A percentile compares a stretch with the other conserved stretches of the same genome.
phyloP scores from a whole-genome alignment of 306 rosid species.

The Hippophae tibetana region DNA sequence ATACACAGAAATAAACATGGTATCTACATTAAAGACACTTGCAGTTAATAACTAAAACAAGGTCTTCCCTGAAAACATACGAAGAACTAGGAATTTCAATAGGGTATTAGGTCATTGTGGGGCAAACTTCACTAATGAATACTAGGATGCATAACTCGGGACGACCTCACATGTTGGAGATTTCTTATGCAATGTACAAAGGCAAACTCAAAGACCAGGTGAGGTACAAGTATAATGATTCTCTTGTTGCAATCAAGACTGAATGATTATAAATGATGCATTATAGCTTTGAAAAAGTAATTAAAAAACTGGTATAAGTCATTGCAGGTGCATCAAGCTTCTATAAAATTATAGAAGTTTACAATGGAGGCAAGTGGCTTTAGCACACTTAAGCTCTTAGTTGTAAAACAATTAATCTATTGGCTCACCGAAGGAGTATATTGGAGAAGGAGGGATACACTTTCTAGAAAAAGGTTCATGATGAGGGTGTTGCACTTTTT shows the following conservation, averaged over 20 bases:
- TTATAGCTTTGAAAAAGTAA: no score
- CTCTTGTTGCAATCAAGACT: background rate
- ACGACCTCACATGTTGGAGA: background rate
- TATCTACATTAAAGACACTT: background rate
- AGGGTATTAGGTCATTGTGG: background rate
- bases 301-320: no score
- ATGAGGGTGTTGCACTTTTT: no score
- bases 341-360: no score
- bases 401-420: no score
- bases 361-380: no score
- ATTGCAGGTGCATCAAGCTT: no score
- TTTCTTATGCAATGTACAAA: background rate
- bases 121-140: background rate
- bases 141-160: background rate
- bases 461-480: no score
- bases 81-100: background rate
- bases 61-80: background rate
- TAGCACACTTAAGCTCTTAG: no score
- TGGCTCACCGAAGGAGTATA: no score
- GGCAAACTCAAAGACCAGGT: background rate
- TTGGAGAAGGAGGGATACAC: no score
- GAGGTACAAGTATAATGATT: background rate
- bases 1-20: background rate
- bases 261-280: no score
- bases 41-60: background rate